These are phyloP conservation scores for Gnomoniopsis sp. DNA, from an alignment of 2,329 filamentous ascomycete species.

Conservation along the genomic window DNA sequence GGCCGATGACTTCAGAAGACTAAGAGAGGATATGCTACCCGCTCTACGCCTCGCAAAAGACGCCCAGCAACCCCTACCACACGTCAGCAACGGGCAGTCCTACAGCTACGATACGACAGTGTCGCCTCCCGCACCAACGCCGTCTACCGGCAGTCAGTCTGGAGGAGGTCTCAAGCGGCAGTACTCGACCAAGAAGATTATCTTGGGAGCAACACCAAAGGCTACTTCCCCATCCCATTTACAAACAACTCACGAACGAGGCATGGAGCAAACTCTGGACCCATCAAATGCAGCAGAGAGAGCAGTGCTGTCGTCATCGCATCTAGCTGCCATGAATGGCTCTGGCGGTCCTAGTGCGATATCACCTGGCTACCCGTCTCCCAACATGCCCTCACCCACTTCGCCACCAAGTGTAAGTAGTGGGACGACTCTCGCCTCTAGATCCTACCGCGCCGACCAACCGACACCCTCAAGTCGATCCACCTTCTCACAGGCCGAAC, in stretches of 20 bases:
- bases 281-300: slow-evolving; percentile 66
- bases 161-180: slow-evolving; percentile 62
- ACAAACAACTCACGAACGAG: slow-evolving; percentile 65
- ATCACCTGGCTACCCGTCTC: slow-evolving; percentile 57
- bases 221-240: slow-evolving; percentile 71
- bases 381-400: slow-evolving; percentile 68
- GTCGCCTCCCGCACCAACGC: slow-evolving; percentile 56
- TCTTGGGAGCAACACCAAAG: slow-evolving; percentile 70
- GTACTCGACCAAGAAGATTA: slow-evolving; percentile 72
- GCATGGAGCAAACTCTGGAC: slow-evolving; percentile 63
- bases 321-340: slow-evolving; percentile 68
- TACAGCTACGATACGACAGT: slow-evolving; percentile 53
- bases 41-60: slow-evolving; percentile 90
- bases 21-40: slow-evolving; percentile 89
- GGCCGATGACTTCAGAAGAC: slow-evolving; percentile 80
- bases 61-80: slow-evolving; percentile 80
- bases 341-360: slow-evolving; percentile 45
- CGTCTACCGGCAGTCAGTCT: slow-evolving; percentile 46
- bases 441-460: slow-evolving; percentile 57
- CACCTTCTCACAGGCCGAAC: slow-evolving; percentile 52
- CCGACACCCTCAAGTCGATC: slow-evolving; percentile 52
- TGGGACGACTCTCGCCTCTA: slow-evolving; percentile 53
- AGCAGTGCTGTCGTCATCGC: slow-evolving; percentile 64
- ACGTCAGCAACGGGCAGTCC: slow-evolving; percentile 35
- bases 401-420: slow-evolving; percentile 54